These are phyloP conservation scores for Ustilago trichophora DNA, from an alignment of 1,284 basidiomycete genomes.

Conservation along the genomic window DNA sequence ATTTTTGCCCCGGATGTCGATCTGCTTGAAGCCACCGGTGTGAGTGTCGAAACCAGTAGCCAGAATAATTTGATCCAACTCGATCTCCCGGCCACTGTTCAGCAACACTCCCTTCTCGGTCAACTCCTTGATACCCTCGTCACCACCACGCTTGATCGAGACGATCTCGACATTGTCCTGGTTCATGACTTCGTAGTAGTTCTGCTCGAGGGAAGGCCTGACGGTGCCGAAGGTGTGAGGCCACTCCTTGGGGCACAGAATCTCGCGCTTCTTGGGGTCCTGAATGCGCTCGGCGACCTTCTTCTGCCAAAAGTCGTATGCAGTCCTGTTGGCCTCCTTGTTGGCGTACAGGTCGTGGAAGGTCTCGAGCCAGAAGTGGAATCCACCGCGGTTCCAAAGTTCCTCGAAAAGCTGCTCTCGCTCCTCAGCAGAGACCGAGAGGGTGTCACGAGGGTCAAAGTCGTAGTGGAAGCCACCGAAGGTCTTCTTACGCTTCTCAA, in stretches of 20 bases:
- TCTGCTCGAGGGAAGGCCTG: slow-evolving; percentile 49
- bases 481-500: slow-evolving; percentile 50
- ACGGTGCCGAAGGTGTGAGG: slow-evolving; percentile 56
- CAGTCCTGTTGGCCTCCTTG: slow-evolving; percentile 45
- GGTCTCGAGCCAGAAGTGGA: slow-evolving; percentile 54
- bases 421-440: slow-evolving; percentile 43
- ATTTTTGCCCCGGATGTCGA: slow-evolving; percentile 48
- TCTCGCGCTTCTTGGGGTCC: slow-evolving; percentile 53
- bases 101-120: slow-evolving; percentile 70
- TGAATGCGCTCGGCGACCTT: slow-evolving; percentile 43
- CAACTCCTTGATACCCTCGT: slow-evolving; percentile 68
- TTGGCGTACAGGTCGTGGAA: slow-evolving; percentile 47
- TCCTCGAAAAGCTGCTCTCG: slow-evolving; percentile 42
- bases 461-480: slow-evolving; percentile 54
- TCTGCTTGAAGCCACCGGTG: slow-evolving; percentile 54
- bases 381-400: slow-evolving; percentile 41
- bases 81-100: slow-evolving; percentile 67
- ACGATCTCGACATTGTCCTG: slow-evolving; percentile 71
- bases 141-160: slow-evolving; percentile 66
- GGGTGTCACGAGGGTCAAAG: slow-evolving; percentile 36
- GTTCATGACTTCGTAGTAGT: slow-evolving; percentile 68
- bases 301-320: slow-evolving; percentile 55
- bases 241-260: slow-evolving; percentile 48
- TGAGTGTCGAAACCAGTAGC: slow-evolving; percentile 66
- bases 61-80: slow-evolving; percentile 60